These are phyloP conservation scores for Glycine soja DNA, from an alignment of 306 rosid species.

Conservation along the genomic window DNA sequence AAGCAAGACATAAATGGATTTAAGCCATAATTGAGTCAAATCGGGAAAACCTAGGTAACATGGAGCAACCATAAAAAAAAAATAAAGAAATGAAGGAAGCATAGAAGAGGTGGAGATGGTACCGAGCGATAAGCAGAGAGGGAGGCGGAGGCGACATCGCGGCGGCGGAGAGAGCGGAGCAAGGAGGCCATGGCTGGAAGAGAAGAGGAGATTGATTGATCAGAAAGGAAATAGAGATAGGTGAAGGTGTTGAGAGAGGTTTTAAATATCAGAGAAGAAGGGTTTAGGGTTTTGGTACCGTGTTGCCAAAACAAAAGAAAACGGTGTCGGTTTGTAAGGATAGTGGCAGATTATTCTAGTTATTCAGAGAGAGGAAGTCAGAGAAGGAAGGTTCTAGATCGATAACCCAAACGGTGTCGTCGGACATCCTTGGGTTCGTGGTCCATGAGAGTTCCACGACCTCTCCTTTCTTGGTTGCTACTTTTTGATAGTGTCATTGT, in stretches of 20 bases:
- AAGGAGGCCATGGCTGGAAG: conserved; percentile 56
- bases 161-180: conserved; percentile 67
- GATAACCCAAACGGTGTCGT: conserved; percentile 40
- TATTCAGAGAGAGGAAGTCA: background rate
- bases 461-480: background rate
- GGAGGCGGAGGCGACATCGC: conserved; percentile 60
- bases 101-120: background rate
- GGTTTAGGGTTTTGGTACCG: conserved; percentile 51
- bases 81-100: conserved; percentile 26
- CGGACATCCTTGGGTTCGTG: background rate
- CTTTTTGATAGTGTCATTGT: no score
- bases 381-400: conserved; percentile 61
- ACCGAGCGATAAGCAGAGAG: conserved; percentile 74
- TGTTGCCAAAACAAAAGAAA: background rate
- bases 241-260: background rate
- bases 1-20: background rate
- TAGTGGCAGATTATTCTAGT: conserved; percentile 52
- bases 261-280: conserved; percentile 6
- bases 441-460: background rate
- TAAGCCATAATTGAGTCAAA: background rate
- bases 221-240: background rate
- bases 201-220: background rate
- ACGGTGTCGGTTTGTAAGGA: background rate
- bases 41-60: background rate
- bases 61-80: background rate